A percentile compares a stretch with the other conserved stretches of the same genome.
These are phyloP conservation scores for Citrus sp. DNA, from an alignment of 345 rosid genomes.

Conservation along the genomic window DNA sequence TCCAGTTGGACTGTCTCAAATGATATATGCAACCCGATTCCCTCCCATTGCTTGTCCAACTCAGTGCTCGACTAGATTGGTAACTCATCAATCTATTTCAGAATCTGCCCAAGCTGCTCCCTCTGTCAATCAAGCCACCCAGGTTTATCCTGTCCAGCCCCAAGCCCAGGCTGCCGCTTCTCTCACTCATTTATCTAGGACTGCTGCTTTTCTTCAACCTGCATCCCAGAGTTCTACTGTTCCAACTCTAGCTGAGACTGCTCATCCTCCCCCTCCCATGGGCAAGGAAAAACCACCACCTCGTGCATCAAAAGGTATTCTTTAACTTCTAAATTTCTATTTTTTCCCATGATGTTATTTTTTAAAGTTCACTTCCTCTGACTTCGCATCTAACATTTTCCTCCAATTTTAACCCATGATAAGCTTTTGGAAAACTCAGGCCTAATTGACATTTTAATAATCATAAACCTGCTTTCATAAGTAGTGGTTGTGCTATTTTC, in stretches of 20 bases:
- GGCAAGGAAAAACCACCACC: background rate
- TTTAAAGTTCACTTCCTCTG: background rate
- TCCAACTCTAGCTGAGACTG: background rate
- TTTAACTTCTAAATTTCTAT: background rate
- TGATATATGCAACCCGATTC: slow-evolving; percentile 11
- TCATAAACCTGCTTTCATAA: background rate
- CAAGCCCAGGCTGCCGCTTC: background rate
- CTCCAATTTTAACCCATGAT: background rate
- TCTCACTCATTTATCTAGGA: background rate
- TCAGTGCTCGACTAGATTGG: background rate
- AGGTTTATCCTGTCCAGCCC: background rate
- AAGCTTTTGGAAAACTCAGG: background rate
- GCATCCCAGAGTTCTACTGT: background rate
- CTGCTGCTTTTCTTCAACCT: background rate
- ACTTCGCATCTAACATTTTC: background rate
- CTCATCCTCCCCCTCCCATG: background rate
- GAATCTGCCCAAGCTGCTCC: background rate
- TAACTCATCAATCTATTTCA: background rate
- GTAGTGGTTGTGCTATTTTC: background rate
- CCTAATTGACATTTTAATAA: background rate
- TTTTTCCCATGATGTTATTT: background rate
- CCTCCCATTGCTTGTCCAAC: background rate
- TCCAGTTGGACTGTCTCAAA: slow-evolving; percentile 16
- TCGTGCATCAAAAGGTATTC: slow-evolving; percentile 12
- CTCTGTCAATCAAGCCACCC: background rate